Evolutionary conservation across 768 basidiomycete genomes (phyloP).

Genomic region (Phylloporus sp.): DNA sequence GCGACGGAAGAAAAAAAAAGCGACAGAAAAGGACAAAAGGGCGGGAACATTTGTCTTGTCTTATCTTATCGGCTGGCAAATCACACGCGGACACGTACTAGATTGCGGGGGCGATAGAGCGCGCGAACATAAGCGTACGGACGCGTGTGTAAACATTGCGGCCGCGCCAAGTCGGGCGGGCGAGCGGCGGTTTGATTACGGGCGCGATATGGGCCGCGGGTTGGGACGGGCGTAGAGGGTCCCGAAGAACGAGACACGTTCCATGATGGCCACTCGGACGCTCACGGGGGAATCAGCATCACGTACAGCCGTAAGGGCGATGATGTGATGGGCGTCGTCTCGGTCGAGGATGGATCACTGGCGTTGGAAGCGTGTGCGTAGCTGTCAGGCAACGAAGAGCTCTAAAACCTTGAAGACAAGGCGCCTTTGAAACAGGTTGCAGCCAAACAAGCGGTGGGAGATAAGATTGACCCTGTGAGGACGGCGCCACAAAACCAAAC

Average conservation of each 20-base stretch:
- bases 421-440: background rate
- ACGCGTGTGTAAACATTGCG: conserved; percentile 9
- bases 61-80: conserved; percentile 31
- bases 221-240: conserved; percentile 15
- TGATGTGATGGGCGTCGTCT: conserved; percentile 10
- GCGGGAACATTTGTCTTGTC: conserved; percentile 14
- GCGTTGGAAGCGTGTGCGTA: no score
- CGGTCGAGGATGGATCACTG: conserved; percentile 2
- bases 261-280: conserved; percentile 12
- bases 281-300: conserved; percentile 12
- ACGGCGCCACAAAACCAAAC: conserved; percentile 25
- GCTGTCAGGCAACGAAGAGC: background rate
- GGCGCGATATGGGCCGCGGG: conserved; percentile 16
- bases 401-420: conserved; percentile 14
- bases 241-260: conserved; percentile 19
- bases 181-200: conserved; percentile 1
- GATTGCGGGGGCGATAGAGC: conserved; percentile 21
- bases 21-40: conserved; percentile 10
- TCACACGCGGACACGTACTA: conserved; percentile 21
- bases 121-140: conserved; percentile 8
- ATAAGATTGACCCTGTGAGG: conserved; percentile 32
- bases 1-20: conserved; percentile 10
- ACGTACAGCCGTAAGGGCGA: conserved; percentile 19
- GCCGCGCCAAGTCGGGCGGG: conserved; percentile 9
- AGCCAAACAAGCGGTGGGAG: conserved; percentile 17